Evolutionary conservation across 495 filamentous ascomycete species (phyloP), one percentile per base, ranked within the genome.

Genomic region (Jackrogersella multiformis): DNA sequence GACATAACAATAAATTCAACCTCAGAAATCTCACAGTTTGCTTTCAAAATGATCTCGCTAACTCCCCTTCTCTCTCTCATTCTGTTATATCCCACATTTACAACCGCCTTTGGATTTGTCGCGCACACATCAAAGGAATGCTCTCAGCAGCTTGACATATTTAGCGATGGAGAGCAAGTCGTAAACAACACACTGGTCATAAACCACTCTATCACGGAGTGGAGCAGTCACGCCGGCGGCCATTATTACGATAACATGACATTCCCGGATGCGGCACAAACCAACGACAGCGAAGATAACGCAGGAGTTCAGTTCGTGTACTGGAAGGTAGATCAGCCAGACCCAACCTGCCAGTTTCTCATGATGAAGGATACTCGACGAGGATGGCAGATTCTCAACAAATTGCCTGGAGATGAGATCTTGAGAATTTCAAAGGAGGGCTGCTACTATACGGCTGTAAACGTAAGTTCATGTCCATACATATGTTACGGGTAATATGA

Each of bases 191-290:
- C 36, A 12, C 67, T 70, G 21, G 2, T 16, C 1, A 62, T 65
- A 23, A 30, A 62, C 32, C 46, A 41, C 16, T 51, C 67, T 0
- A 21, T 70, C 24, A 70, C 15, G 34, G 67, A 70, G 0, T 34
- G 56, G 57, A 9, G 16, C n/a, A 28, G 16, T 18, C 51, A 58
- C 20, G 52, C 57, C 10, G 67, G 32, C 8, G 67, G 67, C 10
- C 56, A 34, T 20, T 46, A 24, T 34, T 70, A 66, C 39, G 61
- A 70, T 16, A 70, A 70, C 20, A 10, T 70, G 45, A 70, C 67
- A 5, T 66, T 70, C 42, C 62, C 67, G 5, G 52, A 45, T 15
- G 44, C 61, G 52, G 41, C 15, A 16, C 36, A 44, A 9, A 57
- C 67, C 3, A 53, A 52, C 30, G 32, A 66, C 18, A 38, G 18